Base-by-base conservation (phyloP, 2,329 filamentous ascomycete species). In the Fusarium kyushuense region DNA sequence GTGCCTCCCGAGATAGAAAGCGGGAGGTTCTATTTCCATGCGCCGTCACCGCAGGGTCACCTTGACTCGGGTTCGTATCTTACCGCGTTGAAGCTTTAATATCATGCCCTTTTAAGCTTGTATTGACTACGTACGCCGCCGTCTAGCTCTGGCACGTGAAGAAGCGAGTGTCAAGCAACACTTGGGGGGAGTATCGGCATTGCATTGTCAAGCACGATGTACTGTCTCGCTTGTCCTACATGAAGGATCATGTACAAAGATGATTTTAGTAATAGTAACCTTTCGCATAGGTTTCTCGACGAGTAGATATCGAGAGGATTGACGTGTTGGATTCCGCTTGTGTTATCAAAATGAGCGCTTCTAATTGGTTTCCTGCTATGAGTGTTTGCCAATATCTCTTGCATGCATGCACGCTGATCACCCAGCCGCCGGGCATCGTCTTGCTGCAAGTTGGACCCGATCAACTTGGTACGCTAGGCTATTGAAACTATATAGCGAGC, bases 91-190 rank as follows among this genome's bases (percentile, higher is more conserved):
- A 56, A 43, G 42, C 49, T 41, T 53, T 38, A 59, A 54, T 40
- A 46, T 42, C 43, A 66, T 45, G 46, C 48, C 25, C 53, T 70
- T 70, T 74, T 74, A 74, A 74, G 69, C 72, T 74, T 74, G 74
- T 74, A 69, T 74, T 51, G 64, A 61, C 66, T 40, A 52, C 60
- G 59, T 69, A 57, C 56, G 43, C 54, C 38, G 42, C 55, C 46
- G 36, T 55, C 58, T 54, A 53, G 41, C 41, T 17, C 42, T 40
- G 13, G 54, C 46, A 58, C 33, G 62, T 59, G 52, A 59, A 30
- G 36, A 61, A 58, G 41, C 67, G 47, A 57, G 41, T 32, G 23
- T 30, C 38, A 57, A 56, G 48, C 47, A 65, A 43, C 46, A 27
- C 48, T 23, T 47, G 43, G 13, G 11, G 11, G 27, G 32, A 54